Evolutionary conservation across 257 asterid genomes (phyloP).

Genomic region (Solanum clarkiae): DNA sequence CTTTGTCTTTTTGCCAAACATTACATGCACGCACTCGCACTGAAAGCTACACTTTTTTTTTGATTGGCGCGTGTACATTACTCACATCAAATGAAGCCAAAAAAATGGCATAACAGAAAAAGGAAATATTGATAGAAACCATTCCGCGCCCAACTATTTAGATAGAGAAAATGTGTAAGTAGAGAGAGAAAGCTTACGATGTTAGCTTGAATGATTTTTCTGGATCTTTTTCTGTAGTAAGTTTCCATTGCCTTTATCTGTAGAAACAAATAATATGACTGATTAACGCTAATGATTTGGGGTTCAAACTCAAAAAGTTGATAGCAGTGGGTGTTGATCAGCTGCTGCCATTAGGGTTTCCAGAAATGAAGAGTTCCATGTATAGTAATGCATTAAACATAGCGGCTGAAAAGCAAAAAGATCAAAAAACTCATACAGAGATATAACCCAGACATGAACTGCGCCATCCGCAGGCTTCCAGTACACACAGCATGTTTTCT

Average conservation of each 20-base stretch:
- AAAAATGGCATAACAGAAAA: neutral
- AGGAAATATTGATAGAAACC: neutral
- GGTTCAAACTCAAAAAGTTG: neutral
- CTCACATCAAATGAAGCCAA: neutral
- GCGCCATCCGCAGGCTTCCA: neutral
- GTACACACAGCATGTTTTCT: neutral
- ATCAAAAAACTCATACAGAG: constrained; percentile 5
- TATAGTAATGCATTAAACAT: constrained; percentile 15
- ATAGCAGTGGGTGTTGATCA: neutral
- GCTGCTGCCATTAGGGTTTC: constrained; percentile 25
- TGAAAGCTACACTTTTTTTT: neutral
- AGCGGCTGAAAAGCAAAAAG: constrained; percentile 19
- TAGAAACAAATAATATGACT: neutral
- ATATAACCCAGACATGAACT: constrained; percentile 12
- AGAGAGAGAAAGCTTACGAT: constrained; percentile 22
- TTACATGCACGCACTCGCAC: neutral
- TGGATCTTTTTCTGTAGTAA: constrained; percentile 52
- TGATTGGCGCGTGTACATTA: neutral
- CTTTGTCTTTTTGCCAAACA: neutral
- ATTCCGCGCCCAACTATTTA: neutral
- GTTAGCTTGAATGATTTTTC: constrained; percentile 22
- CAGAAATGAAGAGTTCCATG: constrained; percentile 11
- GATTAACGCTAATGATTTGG: neutral
- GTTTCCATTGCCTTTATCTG: constrained; percentile 51
- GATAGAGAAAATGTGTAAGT: neutral